Evolutionary conservation across 1,284 basidiomycete genomes (phyloP), one percentile per base, ranked within the genome.

Genomic region (Grifola frondosa): DNA sequence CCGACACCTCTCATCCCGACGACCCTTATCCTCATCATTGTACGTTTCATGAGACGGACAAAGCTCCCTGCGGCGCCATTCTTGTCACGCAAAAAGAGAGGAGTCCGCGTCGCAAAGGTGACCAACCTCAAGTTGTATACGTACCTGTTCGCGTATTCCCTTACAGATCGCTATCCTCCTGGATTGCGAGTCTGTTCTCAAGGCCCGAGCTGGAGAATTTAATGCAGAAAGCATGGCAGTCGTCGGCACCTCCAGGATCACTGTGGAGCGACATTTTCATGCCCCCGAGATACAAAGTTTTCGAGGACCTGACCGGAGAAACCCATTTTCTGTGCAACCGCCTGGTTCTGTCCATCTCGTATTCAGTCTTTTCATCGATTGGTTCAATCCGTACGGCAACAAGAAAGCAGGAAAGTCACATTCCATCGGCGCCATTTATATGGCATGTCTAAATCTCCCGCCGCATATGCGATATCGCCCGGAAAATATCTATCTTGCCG

Each of bases 361-460:
- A 3, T 62, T 62, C 46, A 50, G 47, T n/a, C 43, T 61, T 2
- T 59, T 48, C 42, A 37, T 63, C 4, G 61, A 64, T 37, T 56
- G 56, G 50, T 61, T 61, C 46, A 61, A 63, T 42, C 61, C 62
- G 5, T 52, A 34, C 33, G 48, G 49, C 3, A 62, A 61, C 50
- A 59, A 60, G 44, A 24, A 46, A n/a, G 54, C 54, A 0, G 59
- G 60, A 0, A 60, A 57, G 32, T 31, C 20, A 0, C 49, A 56
- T 23, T 56, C 58, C 1, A 36, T 49, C n/a, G 52, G 54, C 13
- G 51, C 40, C 0, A 50, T 57, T 11, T 44, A 50, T 36, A 24
- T 54, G 21, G 43, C 28, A 7, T 52, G 44, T 42, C 33, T 52
- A 6, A 59, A 57, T 32, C 52, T 62, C 6, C 60, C 60, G 10